These are phyloP conservation scores for Alnus rubra DNA, from an alignment of 306 rosid species.

Conservation along the genomic window DNA sequence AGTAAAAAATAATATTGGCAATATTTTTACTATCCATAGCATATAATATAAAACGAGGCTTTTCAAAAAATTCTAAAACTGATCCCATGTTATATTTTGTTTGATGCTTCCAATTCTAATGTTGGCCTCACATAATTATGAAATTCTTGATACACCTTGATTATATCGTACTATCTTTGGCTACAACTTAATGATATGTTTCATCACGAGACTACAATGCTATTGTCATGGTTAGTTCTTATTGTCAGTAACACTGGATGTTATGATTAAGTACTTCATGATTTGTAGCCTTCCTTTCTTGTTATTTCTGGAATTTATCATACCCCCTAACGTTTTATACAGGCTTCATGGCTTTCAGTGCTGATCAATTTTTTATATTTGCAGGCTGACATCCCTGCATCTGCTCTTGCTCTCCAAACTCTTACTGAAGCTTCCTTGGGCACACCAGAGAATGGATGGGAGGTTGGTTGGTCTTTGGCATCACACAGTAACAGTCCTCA, in stretches of 20 bases:
- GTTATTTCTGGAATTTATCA: not conserved
- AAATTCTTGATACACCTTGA: conserved; percentile 5
- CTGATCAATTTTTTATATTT: conserved; percentile 21
- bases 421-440: conserved; percentile 74
- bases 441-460: conserved; percentile 76
- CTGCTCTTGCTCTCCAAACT: conserved; percentile 66
- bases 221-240: conserved; percentile 2
- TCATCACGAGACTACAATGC: conserved; percentile 5
- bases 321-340: not conserved
- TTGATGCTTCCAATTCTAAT: not conserved
- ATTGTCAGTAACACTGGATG: not conserved
- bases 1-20: too few species aligned
- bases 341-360: conserved; percentile 10
- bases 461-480: conserved; percentile 92
- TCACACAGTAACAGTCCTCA: conserved; percentile 54
- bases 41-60: not conserved
- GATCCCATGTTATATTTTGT: not conserved
- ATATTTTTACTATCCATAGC: too few species aligned
- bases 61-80: not conserved
- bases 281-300: conserved; percentile 6
- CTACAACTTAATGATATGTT: not conserved
- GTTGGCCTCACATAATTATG: not conserved
- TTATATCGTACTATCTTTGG: conserved; percentile 2
- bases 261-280: conserved; percentile 3
- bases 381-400: conserved; percentile 74